Evolutionary conservation across 495 filamentous ascomycete genomes (phyloP), one percentile per base, ranked within the genome.

Genomic region (Hyaloscypha finlandica): DNA sequence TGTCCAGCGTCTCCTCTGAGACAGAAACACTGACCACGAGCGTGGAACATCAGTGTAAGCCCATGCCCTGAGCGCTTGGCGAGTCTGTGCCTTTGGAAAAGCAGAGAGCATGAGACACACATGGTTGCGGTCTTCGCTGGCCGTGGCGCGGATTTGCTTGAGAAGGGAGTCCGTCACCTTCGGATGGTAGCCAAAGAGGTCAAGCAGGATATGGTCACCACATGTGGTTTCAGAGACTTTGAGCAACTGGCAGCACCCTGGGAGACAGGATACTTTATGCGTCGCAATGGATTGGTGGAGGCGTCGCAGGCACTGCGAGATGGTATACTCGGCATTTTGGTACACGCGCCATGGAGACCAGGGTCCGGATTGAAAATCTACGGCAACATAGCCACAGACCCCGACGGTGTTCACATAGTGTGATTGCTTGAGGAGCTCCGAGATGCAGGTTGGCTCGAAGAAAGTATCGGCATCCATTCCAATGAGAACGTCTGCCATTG

Each of bases 401-500:
- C 74, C 74, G 19, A 76, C 70, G 0, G 68, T 71, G 51, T 74
- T 59, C 42, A 31, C 19, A n/a, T 62, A 62, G 68, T 70, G 69
- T 32, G 68, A 68, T 39, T 76, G 73, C 4, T 68, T 33, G 22
- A 76, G 22, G 4, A 76, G 63, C 29, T 76, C 67, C 19, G 51
- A 59, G 51, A 76, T 63, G 39, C 74, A 76, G 32, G 70, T 54
- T 9, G 69, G 2, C 22, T 68, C 73, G 63, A 76, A 76, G 37
- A 76, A 42, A 1, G 74, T 76, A 53, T 76, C 74, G 1, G 74
- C 74, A 56, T 76, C 74, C 74, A 76, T 76, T 20, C 73, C 74
- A 48, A 75, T 64, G 14, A 76, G 66, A 8, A 70, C 48, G 54
- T 75, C 73, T 53, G 72, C 68, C 22, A 69, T 70, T 0, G 65